Evolutionary conservation across 768 basidiomycete genomes (phyloP).

Genomic region (Agrocybe pediades): DNA sequence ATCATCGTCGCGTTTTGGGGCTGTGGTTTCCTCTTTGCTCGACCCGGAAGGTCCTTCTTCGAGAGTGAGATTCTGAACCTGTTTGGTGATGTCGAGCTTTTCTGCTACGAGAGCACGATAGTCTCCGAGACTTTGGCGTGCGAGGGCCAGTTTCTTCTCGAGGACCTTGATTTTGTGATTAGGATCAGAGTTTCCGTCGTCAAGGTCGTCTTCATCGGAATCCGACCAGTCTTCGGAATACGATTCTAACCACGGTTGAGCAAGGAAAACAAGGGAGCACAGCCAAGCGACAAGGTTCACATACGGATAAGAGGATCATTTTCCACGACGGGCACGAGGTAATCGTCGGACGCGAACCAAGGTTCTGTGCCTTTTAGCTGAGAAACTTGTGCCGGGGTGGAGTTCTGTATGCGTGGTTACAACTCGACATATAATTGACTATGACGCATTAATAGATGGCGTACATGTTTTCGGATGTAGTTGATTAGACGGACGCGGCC

Average conservation of each 20-base stretch:
- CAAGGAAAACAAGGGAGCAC: background rate
- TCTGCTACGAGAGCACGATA: conserved; percentile 60
- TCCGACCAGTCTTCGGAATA: conserved; percentile 77
- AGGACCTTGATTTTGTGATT: conserved; percentile 54
- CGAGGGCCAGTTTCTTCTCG: conserved; percentile 59
- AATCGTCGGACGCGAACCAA: conserved; percentile 74
- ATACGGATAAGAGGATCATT: conserved; percentile 90
- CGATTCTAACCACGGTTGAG: conserved; percentile 45
- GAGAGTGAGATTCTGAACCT: conserved; percentile 39
- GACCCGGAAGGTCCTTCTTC: conserved; percentile 30
- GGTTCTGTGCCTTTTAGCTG: conserved; percentile 56
- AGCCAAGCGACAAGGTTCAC: conserved; percentile 30
- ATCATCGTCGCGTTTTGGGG: conserved; percentile 71
- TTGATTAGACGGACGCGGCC: conserved; percentile 83
- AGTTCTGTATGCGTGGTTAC: conserved; percentile 45
- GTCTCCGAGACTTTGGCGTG: conserved; percentile 62
- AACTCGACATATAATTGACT: background rate
- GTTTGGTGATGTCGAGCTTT: conserved; percentile 46
- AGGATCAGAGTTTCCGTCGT: conserved; percentile 28
- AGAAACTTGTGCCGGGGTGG: conserved; percentile 43
- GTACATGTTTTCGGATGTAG: conserved; percentile 78
- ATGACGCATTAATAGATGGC: conserved; percentile 6
- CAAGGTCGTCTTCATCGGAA: conserved; percentile 66
- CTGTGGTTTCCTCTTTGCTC: conserved; percentile 26
- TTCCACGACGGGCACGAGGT: conserved; percentile 79